Base-by-base conservation (phyloP, 2,329 filamentous ascomycete species). In the Claviceps purpurea region DNA sequence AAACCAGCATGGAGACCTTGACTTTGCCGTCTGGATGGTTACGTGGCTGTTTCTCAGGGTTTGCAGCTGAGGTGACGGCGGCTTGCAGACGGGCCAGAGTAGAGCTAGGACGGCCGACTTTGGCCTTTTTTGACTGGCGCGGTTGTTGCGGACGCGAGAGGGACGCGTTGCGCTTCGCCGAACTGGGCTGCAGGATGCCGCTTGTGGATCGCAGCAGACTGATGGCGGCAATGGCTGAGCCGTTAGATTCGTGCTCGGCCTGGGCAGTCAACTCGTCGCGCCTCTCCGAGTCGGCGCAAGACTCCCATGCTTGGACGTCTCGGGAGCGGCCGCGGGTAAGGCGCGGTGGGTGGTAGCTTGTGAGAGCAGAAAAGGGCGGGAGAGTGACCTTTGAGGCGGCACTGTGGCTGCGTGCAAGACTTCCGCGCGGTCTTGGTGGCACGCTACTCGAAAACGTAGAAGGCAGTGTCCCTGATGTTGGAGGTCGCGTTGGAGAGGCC, bases 251-350 rank as follows among this genome's bases (percentile, higher is more conserved):
- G 59, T 87, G 82, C 68, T 91, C 85, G 10, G 87, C 86, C 58
- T 88, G 85, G n/a, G 79, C 79, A 22, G 84, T 89, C 52, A 95
- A 71, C 58, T 89, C 86, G 61, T 89, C 87, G 44, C 85, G 82
- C 50, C 79, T 72, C 58, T 93, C 87, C 7, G 84, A 82, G 63
- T 95, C 88, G 61, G 88, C 91, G 70, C 87, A 90, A 53, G 89
- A 89, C 62, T 95, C 88, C 91, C 91, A 96, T 6, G 85, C 87
- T 49, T 89, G 82, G 18, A 89, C 87, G 65, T 96, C 87, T 51
- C 88, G 82, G 53, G 90, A 95, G 52, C 91, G 79, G 51, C 87
- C 87, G 52, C 83, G 81, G 38, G 72, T 70, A 18, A 84, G 70
- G 39, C 73, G 73, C 20, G 77, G 78, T 26, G 77, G 75, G 14